phyloP scores from a whole-genome alignment of 441 rosid genomes.

The Syzygium syzygioides region DNA sequence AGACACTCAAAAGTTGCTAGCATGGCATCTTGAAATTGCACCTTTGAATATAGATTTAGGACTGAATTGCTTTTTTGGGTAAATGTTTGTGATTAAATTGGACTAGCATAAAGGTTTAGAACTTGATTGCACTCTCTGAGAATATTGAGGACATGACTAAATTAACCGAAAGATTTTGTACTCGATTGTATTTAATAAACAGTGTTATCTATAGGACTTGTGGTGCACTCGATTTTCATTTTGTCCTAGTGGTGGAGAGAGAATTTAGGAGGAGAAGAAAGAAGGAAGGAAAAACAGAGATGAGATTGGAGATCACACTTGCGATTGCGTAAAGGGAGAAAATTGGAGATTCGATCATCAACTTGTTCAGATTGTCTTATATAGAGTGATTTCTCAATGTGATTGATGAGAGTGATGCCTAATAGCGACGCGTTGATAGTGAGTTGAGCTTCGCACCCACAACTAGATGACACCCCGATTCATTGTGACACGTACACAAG shows the following conservation, averaged over 20 bases:
- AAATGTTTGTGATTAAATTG: background rate
- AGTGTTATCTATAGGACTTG: background rate
- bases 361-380: background rate
- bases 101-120: background rate
- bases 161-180: background rate
- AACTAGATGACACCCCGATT: background rate
- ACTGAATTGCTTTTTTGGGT: background rate
- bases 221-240: background rate
- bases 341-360: background rate
- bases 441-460: background rate
- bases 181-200: background rate
- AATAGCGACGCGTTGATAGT: background rate
- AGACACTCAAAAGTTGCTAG: background rate
- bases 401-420: background rate
- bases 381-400: background rate
- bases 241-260: background rate
- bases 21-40: no score
- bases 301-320: background rate
- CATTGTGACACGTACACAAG: background rate
- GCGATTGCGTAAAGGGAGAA: background rate
- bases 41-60: no score
- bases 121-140: no score
- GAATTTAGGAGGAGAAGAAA: background rate
- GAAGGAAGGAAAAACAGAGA: background rate
- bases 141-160: background rate